Conservation (phyloP, 768 basidiomycete genomes). For the Harrya chromipes region DNA sequence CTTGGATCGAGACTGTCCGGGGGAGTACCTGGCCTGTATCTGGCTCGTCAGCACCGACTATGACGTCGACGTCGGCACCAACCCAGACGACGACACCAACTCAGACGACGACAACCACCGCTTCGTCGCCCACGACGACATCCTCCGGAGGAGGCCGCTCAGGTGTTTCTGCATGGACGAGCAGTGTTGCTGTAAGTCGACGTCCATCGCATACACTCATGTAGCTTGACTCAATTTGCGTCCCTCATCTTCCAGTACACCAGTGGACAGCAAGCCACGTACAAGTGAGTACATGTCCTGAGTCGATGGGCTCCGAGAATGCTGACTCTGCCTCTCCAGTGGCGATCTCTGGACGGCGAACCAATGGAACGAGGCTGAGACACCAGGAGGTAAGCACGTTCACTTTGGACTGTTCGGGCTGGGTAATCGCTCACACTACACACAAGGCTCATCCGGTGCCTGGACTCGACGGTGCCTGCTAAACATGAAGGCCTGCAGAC, state of each 20-base stretch:
- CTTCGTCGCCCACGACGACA: conserved; percentile 21
- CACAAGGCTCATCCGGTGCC: conserved; percentile 46
- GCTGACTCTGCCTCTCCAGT: conserved; percentile 23
- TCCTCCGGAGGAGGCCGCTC: conserved; percentile 35
- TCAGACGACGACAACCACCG: not conserved
- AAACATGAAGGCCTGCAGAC: too few species aligned
- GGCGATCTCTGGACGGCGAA: conserved; percentile 49
- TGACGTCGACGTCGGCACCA: not conserved
- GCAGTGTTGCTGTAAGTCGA: conserved; percentile 35
- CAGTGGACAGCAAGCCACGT: conserved; percentile 41
- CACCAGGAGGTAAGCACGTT: conserved; percentile 26
- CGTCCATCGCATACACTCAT: not conserved
- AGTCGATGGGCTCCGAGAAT: not conserved
- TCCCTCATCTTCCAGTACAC: conserved; percentile 35
- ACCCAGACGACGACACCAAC: not conserved
- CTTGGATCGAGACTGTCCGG: conserved; percentile 42
- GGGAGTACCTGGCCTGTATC: conserved; percentile 35
- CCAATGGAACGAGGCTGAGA: conserved; percentile 45
- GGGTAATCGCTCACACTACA: not conserved
- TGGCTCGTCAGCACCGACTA: not conserved
- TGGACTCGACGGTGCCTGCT: conserved; percentile 60
- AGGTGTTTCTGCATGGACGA: conserved; percentile 42
- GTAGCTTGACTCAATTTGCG: not conserved
- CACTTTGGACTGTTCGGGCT: not conserved
- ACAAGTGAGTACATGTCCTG: conserved; percentile 29